Evolutionary conservation across 208 protist genomes (phyloP).

Genomic region (Herpetomonas tarakana): DNA sequence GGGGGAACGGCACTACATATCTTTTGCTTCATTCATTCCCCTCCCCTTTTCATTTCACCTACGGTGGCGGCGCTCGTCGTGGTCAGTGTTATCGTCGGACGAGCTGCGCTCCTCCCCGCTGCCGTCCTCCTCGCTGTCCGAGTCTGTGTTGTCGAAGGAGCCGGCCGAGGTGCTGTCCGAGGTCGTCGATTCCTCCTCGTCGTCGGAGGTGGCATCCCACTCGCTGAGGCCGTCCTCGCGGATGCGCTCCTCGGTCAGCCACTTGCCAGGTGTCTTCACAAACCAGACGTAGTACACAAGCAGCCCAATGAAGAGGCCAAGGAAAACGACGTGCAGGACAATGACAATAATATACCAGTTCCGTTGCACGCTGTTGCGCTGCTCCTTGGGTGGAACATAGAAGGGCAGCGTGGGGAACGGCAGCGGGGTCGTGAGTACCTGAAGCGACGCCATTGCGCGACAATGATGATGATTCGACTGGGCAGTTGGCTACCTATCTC

Average conservation of each 20-base stretch:
- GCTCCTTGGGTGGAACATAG: slow-evolving; percentile 2
- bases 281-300: slow-evolving; percentile 28
- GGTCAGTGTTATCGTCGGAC: too few relatives aligned
- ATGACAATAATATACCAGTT: slow-evolving; percentile 33
- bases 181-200: too few relatives aligned
- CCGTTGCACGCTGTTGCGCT: slow-evolving; percentile 20
- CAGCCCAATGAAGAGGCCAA: slow-evolving; percentile 28
- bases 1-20: too few relatives aligned
- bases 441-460: background rate
- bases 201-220: background rate
- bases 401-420: slow-evolving; percentile 43
- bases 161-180: too few relatives aligned
- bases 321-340: slow-evolving; percentile 24
- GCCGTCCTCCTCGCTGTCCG: too few relatives aligned
- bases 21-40: too few relatives aligned
- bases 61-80: too few relatives aligned
- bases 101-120: too few relatives aligned
- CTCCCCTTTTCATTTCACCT: too few relatives aligned
- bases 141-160: too few relatives aligned
- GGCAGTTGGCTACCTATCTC: too few relatives aligned
- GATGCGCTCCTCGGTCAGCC: slow-evolving; percentile 12
- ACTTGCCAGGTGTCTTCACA: slow-evolving; percentile 23
- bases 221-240: slow-evolving; percentile 17
- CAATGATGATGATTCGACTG: background rate
- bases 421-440: slow-evolving; percentile 32